phyloP scores from a whole-genome alignment of 495 filamentous ascomycete genomes.

The Penicillium ochrochloron region DNA sequence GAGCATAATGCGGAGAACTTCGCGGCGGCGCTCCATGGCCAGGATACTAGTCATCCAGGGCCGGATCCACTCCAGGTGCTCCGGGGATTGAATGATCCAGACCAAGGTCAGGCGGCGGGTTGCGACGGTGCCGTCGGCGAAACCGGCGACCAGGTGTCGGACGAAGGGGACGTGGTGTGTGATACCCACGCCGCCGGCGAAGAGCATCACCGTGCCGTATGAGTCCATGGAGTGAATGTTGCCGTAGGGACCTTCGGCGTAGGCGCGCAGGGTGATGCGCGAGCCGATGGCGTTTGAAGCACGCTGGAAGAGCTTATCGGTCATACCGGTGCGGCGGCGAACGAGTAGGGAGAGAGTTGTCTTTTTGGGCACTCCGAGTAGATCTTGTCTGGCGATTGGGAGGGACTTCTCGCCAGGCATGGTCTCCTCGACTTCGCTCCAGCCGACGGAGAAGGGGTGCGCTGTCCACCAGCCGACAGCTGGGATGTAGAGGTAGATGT shows the following conservation, averaged over 20 bases:
- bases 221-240: constrained; percentile 81
- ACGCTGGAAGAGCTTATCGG: constrained; percentile 74
- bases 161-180: constrained; percentile 93
- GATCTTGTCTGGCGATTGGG: constrained; percentile 43
- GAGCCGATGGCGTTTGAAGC: constrained; percentile 48
- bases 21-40: constrained; percentile 73
- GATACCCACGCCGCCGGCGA: constrained; percentile 92
- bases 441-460: constrained; percentile 93
- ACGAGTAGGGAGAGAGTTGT: constrained; percentile 78
- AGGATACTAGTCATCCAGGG: constrained; percentile 92
- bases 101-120: constrained; percentile 80
- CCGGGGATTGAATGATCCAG: constrained; percentile 88
- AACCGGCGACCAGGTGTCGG: constrained; percentile 75
- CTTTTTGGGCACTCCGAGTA: constrained; percentile 42
- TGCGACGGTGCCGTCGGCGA: constrained; percentile 73
- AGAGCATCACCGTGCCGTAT: constrained; percentile 87
- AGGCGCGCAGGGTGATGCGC: constrained; percentile 58
- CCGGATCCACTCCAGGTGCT: constrained; percentile 89
- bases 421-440: constrained; percentile 61
- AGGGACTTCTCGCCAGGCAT: constrained; percentile 49
- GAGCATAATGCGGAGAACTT: constrained; percentile 80
- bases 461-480: constrained; percentile 78
- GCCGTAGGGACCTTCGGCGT: constrained; percentile 88
- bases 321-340: constrained; percentile 86
- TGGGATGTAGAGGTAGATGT: constrained; percentile 85